A percentile compares a stretch with the other conserved stretches of the same genome.
These are phyloP conservation scores for Linum usitatissimum DNA, from an alignment of 345 rosid species.

Conservation along the genomic window DNA sequence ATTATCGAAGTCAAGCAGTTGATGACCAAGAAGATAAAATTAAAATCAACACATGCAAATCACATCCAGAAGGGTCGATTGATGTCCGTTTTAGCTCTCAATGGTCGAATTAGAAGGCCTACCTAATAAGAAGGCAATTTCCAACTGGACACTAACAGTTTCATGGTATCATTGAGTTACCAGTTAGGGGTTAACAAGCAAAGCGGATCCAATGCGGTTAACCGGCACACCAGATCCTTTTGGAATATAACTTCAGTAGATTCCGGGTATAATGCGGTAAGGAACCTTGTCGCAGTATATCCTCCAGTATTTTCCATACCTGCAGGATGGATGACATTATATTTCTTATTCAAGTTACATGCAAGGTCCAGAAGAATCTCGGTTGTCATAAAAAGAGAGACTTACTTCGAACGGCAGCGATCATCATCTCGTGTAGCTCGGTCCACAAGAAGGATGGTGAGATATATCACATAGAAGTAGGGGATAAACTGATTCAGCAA, in stretches of 20 bases:
- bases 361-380: neutral
- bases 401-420: slow-evolving; percentile 90
- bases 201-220: too few species aligned
- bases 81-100: too few species aligned
- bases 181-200: too few species aligned
- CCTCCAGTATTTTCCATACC: slow-evolving; percentile 84
- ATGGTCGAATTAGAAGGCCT: too few species aligned
- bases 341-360: neutral
- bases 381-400: neutral
- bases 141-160: too few species aligned
- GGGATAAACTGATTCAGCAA: slow-evolving; percentile 59
- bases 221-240: neutral
- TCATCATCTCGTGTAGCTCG: slow-evolving; percentile 97
- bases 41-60: too few species aligned
- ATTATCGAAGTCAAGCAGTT: too few species aligned
- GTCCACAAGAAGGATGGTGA: slow-evolving; percentile 82
- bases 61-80: too few species aligned
- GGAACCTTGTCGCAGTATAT: slow-evolving; percentile 72
- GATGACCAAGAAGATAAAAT: too few species aligned
- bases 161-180: too few species aligned
- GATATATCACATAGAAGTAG: slow-evolving; percentile 78
- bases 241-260: slow-evolving; percentile 36
- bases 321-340: slow-evolving; percentile 14
- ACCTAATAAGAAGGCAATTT: too few species aligned
- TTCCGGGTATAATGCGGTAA: slow-evolving; percentile 62